phyloP scores from a whole-genome alignment of 2,329 filamentous ascomycete genomes.

The Trichoderma sp. region DNA sequence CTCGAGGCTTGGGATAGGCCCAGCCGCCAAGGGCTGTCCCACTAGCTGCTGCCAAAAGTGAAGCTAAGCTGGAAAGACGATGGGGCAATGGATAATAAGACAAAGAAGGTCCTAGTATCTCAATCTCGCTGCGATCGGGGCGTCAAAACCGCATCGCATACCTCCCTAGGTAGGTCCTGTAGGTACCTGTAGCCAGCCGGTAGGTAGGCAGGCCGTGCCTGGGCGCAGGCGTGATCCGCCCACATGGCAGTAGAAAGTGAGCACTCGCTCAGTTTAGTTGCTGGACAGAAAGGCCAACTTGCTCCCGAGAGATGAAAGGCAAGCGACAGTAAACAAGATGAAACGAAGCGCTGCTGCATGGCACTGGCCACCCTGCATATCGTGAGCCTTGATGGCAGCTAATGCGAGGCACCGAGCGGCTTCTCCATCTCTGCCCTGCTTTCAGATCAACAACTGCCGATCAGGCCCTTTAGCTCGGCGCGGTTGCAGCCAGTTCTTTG shows the following conservation, averaged over 20 bases:
- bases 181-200: neutral
- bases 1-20: neutral
- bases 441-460: constrained; percentile 5
- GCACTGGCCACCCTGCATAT: constrained; percentile 23
- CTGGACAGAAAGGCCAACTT: neutral
- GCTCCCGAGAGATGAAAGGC: neutral
- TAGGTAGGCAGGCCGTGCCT: neutral
- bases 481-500: constrained; percentile 11
- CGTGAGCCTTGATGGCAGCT: constrained; percentile 1
- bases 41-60: constrained; percentile 5
- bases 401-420: neutral
- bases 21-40: constrained; percentile 8
- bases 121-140: constrained; percentile 19
- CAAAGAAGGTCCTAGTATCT: constrained; percentile 17
- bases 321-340: neutral
- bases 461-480: neutral
- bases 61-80: neutral
- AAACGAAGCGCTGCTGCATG: constrained; percentile 15
- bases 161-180: no score
- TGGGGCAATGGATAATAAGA: constrained; percentile 14
- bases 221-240: constrained; percentile 4
- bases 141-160: neutral
- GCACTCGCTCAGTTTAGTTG: constrained; percentile 7
- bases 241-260: constrained; percentile 9
- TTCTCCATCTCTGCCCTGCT: neutral